phyloP scores from a whole-genome alignment of 345 rosid genomes.

The Turnera subulata region DNA sequence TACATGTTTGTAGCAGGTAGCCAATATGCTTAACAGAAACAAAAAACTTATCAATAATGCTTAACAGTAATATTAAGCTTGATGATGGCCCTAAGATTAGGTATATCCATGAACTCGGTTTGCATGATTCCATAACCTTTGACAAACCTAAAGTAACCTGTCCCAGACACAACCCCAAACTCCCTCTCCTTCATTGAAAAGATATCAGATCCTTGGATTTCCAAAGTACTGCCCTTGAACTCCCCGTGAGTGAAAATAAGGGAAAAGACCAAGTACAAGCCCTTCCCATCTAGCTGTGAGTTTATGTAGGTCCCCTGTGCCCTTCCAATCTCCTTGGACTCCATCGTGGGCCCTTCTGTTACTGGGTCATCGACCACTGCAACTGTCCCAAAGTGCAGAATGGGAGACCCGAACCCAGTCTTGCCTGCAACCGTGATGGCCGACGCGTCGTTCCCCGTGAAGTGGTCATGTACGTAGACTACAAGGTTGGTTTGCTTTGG shows the following conservation, averaged over 20 bases:
- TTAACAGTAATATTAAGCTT: conserved; percentile 39
- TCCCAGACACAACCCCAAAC: conserved; percentile 42
- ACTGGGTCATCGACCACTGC: conserved; percentile 42
- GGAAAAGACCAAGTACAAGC: conserved; percentile 36
- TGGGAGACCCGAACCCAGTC: conserved; percentile 21
- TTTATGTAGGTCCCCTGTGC: conserved; percentile 44
- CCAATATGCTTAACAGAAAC: too few relatives aligned
- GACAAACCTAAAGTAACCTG: conserved; percentile 37
- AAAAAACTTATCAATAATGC: conserved; percentile 15
- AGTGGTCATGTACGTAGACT: conserved; percentile 37
- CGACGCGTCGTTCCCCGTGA: conserved; percentile 30
- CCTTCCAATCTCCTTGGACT: conserved; percentile 38
- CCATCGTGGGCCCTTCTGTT: conserved; percentile 36
- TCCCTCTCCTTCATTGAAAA: conserved; percentile 37
- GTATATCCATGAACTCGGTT: conserved; percentile 35
- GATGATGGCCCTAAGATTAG: conserved; percentile 30
- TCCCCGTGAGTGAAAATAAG: conserved; percentile 35
- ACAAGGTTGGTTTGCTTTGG: conserved; percentile 31
- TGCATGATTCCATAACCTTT: conserved; percentile 39
- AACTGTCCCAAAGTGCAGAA: conserved; percentile 34
- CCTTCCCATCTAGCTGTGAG: conserved; percentile 45
- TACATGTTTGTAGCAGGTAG: too few relatives aligned
- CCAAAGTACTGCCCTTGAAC: conserved; percentile 36
- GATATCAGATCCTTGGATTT: conserved; percentile 43
- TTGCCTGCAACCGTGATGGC: conserved; percentile 31